These are phyloP conservation scores for Helichrysum umbraculigerum DNA, from an alignment of 129 eudicot species.

Conservation along the genomic window DNA sequence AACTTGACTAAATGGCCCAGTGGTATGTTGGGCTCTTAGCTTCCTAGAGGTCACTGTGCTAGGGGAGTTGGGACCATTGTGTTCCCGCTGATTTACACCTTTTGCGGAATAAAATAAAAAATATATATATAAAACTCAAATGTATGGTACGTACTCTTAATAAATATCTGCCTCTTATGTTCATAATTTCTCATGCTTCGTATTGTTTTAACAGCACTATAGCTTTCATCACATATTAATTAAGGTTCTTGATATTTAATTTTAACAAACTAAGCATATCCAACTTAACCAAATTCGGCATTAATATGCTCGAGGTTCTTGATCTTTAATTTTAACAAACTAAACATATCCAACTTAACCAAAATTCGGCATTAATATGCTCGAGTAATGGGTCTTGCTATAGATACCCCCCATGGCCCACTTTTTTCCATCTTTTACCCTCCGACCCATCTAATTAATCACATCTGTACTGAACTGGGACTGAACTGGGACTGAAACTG, in stretches of 20 bases:
- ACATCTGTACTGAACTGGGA: no score
- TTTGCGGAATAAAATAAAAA: no score
- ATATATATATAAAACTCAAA: background rate
- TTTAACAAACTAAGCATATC: background rate
- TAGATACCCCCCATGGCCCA: no score
- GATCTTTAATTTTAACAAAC: background rate
- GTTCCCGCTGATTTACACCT: no score
- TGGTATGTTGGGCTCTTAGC: no score
- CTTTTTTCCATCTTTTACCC: no score
- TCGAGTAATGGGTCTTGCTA: no score
- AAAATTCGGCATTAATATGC: background rate
- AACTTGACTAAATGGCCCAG: no score
- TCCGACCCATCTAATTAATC: no score
- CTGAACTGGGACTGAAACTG: no score
- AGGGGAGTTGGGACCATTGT: no score
- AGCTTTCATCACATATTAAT: background rate
- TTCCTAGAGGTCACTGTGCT: no score
- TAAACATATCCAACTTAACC: background rate
- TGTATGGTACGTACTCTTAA: background rate
- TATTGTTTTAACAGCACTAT: background rate
- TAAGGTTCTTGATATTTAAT: background rate
- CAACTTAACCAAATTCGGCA: background rate
- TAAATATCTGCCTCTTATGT: slow-evolving; percentile 23
- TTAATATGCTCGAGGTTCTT: background rate
- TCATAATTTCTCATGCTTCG: slow-evolving; percentile 26